These are phyloP conservation scores for Selaginella moellendorffii DNA, from an alignment of 75 land plant genomes.

Conservation along the genomic window DNA sequence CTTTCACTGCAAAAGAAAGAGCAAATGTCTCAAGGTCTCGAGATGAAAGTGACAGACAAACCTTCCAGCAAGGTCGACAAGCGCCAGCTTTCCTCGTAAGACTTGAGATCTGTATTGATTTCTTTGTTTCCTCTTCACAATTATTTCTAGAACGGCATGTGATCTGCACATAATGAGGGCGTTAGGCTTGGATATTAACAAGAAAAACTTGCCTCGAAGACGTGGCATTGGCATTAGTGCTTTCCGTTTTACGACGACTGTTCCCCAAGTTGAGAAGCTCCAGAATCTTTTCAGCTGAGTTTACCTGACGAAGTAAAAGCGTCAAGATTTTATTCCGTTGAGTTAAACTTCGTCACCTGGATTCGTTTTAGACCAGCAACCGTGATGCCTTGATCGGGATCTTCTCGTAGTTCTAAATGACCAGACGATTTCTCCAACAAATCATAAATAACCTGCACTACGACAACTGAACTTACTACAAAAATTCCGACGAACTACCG, in stretches of 20 bases:
- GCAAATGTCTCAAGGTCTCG: not conserved
- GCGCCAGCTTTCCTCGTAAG: constrained; percentile 75
- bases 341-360: constrained; percentile 62
- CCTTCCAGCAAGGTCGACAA: constrained; percentile 98
- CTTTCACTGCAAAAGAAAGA: constrained; percentile 55
- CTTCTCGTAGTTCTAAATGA: constrained; percentile 87
- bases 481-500: constrained; percentile 6
- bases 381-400: constrained; percentile 71
- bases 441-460: constrained; percentile 83
- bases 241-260: constrained; percentile 83
- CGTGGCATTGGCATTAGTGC: constrained; percentile 88
- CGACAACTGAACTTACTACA: constrained; percentile 4
- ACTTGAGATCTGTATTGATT: constrained; percentile 52
- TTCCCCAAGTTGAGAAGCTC: constrained; percentile 87
- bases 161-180: constrained; percentile 32
- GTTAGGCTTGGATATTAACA: not conserved
- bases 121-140: constrained; percentile 61
- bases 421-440: constrained; percentile 85
- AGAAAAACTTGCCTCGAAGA: constrained; percentile 54
- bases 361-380: constrained; percentile 85
- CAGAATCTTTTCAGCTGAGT: constrained; percentile 79
- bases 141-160: constrained; percentile 91
- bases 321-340: too few relatives aligned
- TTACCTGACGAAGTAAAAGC: constrained; percentile 39
- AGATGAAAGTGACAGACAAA: constrained; percentile 10